Evolutionary conservation across 1,284 basidiomycete species (phyloP).

Genomic region (Tylopilus sp.): DNA sequence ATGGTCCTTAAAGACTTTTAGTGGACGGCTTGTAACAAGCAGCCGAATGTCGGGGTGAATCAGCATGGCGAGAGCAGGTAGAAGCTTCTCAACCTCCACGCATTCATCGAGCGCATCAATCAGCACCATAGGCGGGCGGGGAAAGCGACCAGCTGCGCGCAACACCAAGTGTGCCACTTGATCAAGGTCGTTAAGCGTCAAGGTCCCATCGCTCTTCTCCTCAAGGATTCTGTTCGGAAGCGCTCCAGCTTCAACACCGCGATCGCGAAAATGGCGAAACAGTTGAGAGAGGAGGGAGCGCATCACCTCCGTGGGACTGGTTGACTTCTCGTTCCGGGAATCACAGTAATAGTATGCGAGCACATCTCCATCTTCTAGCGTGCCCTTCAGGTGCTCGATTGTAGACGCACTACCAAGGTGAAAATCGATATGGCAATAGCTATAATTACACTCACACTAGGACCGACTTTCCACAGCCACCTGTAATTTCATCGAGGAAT

Average conservation of each 20-base stretch:
- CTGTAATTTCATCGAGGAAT: neutral
- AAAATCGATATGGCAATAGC: neutral
- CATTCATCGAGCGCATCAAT: constrained; percentile 7
- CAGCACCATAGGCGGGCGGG: neutral
- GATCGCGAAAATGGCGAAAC: neutral
- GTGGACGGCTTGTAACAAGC: constrained; percentile 9
- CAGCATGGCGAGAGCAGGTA: neutral
- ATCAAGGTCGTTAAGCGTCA: neutral
- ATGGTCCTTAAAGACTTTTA: neutral
- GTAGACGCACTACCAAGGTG: constrained; percentile 1
- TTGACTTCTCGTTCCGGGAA: neutral
- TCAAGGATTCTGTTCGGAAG: constrained; percentile 7
- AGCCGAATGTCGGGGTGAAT: constrained; percentile 1
- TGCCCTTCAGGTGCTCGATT: neutral
- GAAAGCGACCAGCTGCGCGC: neutral
- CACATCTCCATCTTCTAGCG: neutral
- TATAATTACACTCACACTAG: neutral
- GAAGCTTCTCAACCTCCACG: constrained; percentile 2
- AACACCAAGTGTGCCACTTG: constrained; percentile 3
- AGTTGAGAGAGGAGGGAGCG: constrained; percentile 2
- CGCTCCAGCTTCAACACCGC: neutral
- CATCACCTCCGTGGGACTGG: neutral
- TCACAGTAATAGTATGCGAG: constrained; percentile 8
- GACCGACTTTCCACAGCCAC: constrained; percentile 4
- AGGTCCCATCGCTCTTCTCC: constrained; percentile 3